Evolutionary conservation across 2,329 filamentous ascomycete genomes (phyloP), one percentile per base, ranked within the genome.

Genomic region (Apiospora kogelbergensis): DNA sequence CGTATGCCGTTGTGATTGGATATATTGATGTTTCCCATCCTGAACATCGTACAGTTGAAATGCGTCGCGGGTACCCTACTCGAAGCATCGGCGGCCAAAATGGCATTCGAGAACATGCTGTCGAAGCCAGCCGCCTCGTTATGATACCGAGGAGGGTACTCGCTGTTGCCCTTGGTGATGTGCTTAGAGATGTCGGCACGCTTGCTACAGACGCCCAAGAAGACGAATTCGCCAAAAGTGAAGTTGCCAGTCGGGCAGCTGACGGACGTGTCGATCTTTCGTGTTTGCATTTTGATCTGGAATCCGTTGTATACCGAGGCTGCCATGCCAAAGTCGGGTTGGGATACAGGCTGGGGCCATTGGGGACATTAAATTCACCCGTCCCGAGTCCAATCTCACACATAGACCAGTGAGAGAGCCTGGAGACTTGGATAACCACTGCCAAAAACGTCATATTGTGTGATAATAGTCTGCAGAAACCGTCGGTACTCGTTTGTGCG

Each of bases 301-400:
- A 64, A 45, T 6, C 67, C 67, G 6, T 11, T 46, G 15, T 46
- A 68, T 10, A 64, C 44, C 11, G 67, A 40, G 6, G 67, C 41
- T 4, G 41, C 17, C 53, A 64, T 68, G 15, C 37, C 57, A 3
- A 68, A 17, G 13, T 64, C 67, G 40, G 67, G 67, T 30, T 66
- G 17, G 22, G 41, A 33, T 15, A 15, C n/a, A 3, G 42, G 41
- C 20, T 3, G 41, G 22, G 6, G n/a, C 26, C 10, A 63, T 44
- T 15, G 24, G 11, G n/a, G 5, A 42, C 63, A 53, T 6, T 3
- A 57, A 57, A 2, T 3, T 20, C 26, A 57, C 15, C 3, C 15
- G 15, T 3, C 53, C 53, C 3, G 53, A 60, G 53, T 60, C 53
- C 20, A 60, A 9, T 60, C 30, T 37, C 42, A 30, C 10, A 24